Evolutionary conservation across 2,329 filamentous ascomycete genomes (phyloP).

Genomic region (Colletotrichum sp.): DNA sequence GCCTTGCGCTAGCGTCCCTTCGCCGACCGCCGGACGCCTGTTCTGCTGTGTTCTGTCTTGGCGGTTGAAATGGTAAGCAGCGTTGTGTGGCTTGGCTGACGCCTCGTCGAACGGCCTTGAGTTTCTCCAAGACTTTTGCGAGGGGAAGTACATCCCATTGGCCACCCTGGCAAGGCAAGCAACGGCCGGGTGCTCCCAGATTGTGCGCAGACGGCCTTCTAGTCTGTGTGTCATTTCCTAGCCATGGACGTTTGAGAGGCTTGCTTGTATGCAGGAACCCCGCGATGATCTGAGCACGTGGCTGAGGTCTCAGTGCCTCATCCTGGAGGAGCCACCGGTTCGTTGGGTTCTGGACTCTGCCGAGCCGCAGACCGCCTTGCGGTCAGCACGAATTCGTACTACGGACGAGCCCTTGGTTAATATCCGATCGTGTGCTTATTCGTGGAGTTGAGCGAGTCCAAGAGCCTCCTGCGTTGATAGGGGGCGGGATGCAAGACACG

Average conservation of each 20-base stretch:
- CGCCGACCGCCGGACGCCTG: background rate
- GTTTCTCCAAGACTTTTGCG: background rate
- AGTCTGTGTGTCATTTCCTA: background rate
- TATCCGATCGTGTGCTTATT: background rate
- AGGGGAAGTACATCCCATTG: background rate
- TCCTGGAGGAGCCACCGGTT: background rate
- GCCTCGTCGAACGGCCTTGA: constrained; percentile 7
- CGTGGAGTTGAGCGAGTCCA: background rate
- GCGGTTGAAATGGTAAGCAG: background rate
- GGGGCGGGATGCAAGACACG: background rate
- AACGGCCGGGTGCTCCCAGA: background rate
- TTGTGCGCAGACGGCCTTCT: too few relatives aligned
- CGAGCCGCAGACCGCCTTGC: background rate
- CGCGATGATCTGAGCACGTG: background rate
- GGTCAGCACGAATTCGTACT: background rate
- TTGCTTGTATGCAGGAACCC: background rate
- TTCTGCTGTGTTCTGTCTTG: background rate
- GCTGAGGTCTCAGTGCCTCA: background rate
- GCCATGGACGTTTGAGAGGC: background rate
- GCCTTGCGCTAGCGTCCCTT: background rate
- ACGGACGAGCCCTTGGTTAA: background rate
- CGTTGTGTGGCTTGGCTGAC: constrained; percentile 13
- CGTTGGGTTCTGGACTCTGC: background rate
- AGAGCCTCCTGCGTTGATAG: background rate
- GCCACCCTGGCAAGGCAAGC: too few relatives aligned